Conservation (phyloP, 2,329 filamentous ascomycete species). For the Aureobasidium sp. region DNA sequence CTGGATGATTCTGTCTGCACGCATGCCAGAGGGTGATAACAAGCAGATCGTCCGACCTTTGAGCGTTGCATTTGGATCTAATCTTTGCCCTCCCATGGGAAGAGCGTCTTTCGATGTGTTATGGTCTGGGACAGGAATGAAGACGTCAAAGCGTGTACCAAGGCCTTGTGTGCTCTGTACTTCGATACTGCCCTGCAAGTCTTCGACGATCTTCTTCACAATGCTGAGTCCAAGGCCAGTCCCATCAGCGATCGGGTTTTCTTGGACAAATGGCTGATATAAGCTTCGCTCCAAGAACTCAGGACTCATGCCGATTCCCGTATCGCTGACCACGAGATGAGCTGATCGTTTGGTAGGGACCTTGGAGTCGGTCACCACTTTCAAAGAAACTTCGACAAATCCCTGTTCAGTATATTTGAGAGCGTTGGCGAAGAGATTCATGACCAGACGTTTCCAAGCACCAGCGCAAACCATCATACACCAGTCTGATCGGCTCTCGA, state of each 20-base stretch:
- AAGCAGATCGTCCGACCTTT: background rate
- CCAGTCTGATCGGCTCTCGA: conserved; percentile 4
- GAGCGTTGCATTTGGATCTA: background rate
- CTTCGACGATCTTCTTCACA: conserved; percentile 23
- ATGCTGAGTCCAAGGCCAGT: conserved; percentile 29
- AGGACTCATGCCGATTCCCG: conserved; percentile 26
- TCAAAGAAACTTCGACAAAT: conserved; percentile 23
- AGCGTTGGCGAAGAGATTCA: conserved; percentile 38
- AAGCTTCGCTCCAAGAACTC: conserved; percentile 22
- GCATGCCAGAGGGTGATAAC: background rate
- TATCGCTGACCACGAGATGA: conserved; percentile 19
- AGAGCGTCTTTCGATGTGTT: too few relatives aligned
- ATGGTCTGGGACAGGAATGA: background rate
- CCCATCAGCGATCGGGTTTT: conserved; percentile 23
- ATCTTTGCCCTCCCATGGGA: background rate
- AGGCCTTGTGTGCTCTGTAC: background rate
- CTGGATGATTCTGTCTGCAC: background rate
- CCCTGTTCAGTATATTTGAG: conserved; percentile 36
- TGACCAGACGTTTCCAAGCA: conserved; percentile 34
- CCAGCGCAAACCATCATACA: conserved; percentile 2
- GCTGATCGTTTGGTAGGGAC: background rate
- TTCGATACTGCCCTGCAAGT: conserved; percentile 18
- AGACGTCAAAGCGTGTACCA: conserved; percentile 5
- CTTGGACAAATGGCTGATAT: conserved; percentile 26
- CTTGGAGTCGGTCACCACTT: background rate